phyloP scores from a whole-genome alignment of 306 rosid species.

The Rosa rugosa region DNA sequence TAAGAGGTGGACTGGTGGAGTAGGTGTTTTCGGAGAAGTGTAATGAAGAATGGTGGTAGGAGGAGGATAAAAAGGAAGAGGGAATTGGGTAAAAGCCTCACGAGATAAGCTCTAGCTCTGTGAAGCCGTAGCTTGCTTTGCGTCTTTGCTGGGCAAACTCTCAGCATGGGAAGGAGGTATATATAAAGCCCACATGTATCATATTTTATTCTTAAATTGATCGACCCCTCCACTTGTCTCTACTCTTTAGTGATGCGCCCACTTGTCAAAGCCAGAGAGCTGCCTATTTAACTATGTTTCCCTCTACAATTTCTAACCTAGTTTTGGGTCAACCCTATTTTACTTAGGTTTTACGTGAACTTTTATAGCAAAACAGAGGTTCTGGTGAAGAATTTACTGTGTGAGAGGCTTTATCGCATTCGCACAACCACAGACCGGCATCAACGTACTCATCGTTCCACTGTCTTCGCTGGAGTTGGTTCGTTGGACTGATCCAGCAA shows the following conservation, averaged over 20 bases:
- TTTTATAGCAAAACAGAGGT: neutral
- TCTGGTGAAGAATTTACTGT: neutral
- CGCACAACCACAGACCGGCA: no score
- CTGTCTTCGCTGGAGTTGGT: neutral
- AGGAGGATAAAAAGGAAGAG: conserved; percentile 7
- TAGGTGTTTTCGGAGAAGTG: neutral
- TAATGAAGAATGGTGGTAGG: conserved; percentile 2
- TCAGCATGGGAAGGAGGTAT: conserved; percentile 1
- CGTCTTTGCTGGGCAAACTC: conserved; percentile 23
- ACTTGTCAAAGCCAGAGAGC: neutral
- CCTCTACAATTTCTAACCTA: neutral
- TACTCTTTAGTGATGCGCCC: neutral
- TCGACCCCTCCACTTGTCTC: neutral
- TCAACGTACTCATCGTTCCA: neutral
- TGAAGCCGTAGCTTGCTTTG: conserved; percentile 3
- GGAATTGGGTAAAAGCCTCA: conserved; percentile 15
- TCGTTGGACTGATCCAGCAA: neutral
- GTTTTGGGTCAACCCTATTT: neutral
- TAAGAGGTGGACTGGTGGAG: conserved; percentile 1
- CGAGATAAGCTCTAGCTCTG: conserved; percentile 9
- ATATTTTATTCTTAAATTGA: conserved; percentile 7
- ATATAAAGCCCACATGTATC: conserved; percentile 24
- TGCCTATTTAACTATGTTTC: neutral
- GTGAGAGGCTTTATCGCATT: neutral
- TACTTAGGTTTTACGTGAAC: neutral